Conservation (phyloP, 2,329 filamentous ascomycete species). For the Claviceps humidiphila region DNA sequence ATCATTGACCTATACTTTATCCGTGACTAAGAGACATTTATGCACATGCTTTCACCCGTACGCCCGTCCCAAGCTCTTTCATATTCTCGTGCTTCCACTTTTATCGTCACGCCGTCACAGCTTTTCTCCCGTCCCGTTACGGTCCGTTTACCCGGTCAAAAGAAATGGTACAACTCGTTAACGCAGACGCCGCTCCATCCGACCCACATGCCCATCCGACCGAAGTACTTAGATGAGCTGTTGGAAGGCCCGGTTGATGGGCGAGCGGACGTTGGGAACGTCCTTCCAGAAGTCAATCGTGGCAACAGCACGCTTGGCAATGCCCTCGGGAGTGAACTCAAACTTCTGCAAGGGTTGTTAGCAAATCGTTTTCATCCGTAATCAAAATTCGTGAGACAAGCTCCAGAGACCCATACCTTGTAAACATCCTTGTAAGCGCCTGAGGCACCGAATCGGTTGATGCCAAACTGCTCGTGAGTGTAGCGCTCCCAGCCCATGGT, state of each 20-base stretch:
- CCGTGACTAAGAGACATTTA: slow-evolving; percentile 3
- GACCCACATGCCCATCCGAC: neutral
- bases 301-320: slow-evolving; percentile 83
- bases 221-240: slow-evolving; percentile 67
- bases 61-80: slow-evolving; percentile 9
- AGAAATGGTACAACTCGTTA: slow-evolving; percentile 3
- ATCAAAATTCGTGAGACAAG: neutral
- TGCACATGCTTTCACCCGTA: slow-evolving; percentile 9
- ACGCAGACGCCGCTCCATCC: neutral
- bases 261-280: slow-evolving; percentile 76
- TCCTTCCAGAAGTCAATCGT: slow-evolving; percentile 98
- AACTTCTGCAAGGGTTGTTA: slow-evolving; percentile 62
- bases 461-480: slow-evolving; percentile 97
- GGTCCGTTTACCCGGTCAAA: slow-evolving; percentile 3
- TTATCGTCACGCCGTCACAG: slow-evolving; percentile 15
- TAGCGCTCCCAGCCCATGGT: slow-evolving; percentile 99
- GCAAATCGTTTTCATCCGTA: slow-evolving; percentile 6
- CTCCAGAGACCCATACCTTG: slow-evolving; percentile 45
- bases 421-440: slow-evolving; percentile 98
- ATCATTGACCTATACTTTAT: neutral
- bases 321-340: slow-evolving; percentile 95
- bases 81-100: slow-evolving; percentile 12
- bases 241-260: slow-evolving; percentile 94
- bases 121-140: slow-evolving; percentile 3
- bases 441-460: slow-evolving; percentile 97